A percentile compares a stretch with the other conserved stretches of the same genome.
Evolutionary conservation across 805 yeast species (phyloP).

Genomic region (Phaffomyces opuntiae): DNA sequence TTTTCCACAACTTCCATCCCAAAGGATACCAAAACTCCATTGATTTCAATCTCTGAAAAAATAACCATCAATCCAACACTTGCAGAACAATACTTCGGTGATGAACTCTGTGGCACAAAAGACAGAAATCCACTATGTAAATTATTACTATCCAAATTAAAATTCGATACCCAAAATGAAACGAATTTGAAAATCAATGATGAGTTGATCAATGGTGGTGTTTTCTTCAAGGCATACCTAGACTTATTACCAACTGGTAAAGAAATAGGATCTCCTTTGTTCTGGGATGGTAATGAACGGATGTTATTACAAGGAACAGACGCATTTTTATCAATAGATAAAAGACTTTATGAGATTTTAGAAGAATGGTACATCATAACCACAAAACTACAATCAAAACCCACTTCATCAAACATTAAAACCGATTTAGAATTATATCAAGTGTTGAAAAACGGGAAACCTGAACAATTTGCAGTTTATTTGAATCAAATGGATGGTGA

Average conservation of each 20-base stretch:
- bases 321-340: conserved; percentile 46
- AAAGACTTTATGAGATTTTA: conserved; percentile 37
- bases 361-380: conserved; percentile 51
- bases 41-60: conserved; percentile 32
- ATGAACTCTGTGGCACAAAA: conserved; percentile 2
- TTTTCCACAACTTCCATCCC: conserved; percentile 31
- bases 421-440: conserved; percentile 24
- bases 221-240: conserved; percentile 37
- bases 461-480: conserved; percentile 21
- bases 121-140: conserved; percentile 21
- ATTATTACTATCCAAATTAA: conserved; percentile 35
- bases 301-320: conserved; percentile 60
- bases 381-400: conserved; percentile 12
- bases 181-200: conserved; percentile 3
- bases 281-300: conserved; percentile 52
- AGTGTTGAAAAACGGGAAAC: conserved; percentile 15
- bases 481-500: conserved; percentile 16
- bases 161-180: conserved; percentile 25
- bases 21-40: conserved; percentile 11
- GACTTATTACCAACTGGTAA: conserved; percentile 38
- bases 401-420: conserved; percentile 8
- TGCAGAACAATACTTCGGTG: conserved; percentile 27
- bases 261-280: conserved; percentile 53
- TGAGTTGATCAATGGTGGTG: conserved; percentile 6
- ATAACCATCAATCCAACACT: conserved; percentile 31